A percentile compares a stretch with the other conserved stretches of the same genome.
phyloP scores from a whole-genome alignment of 495 filamentous ascomycete species.

The Darksidea phi region DNA sequence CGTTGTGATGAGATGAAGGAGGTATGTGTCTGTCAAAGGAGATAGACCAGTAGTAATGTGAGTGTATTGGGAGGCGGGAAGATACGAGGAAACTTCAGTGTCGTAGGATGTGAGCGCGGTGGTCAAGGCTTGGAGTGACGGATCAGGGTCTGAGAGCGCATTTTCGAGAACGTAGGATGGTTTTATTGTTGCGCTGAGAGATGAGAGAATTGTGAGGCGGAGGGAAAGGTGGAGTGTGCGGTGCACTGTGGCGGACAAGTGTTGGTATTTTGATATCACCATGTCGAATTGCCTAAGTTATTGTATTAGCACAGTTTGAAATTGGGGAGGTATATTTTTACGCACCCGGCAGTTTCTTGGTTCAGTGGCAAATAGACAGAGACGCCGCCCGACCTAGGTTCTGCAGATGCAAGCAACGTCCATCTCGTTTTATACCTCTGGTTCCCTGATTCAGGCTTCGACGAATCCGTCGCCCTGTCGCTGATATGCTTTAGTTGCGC shows the following conservation, averaged over 20 bases:
- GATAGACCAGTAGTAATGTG: slow-evolving; percentile 62
- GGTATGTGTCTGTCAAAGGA: slow-evolving; percentile 65
- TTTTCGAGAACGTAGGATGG: slow-evolving; percentile 66
- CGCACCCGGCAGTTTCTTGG: slow-evolving; percentile 71
- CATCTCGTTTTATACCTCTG: slow-evolving; percentile 62
- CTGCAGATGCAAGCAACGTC: slow-evolving; percentile 67
- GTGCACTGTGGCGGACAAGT: slow-evolving; percentile 72
- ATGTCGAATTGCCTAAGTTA: slow-evolving; percentile 71
- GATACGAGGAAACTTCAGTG: slow-evolving; percentile 68
- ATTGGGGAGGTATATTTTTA: slow-evolving; percentile 16
- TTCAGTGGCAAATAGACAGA: slow-evolving; percentile 88
- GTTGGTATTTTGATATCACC: slow-evolving; percentile 74
- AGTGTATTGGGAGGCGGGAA: slow-evolving; percentile 57
- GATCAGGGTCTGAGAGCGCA: slow-evolving; percentile 74
- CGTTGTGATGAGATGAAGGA: slow-evolving; percentile 59
- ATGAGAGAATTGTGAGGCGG: slow-evolving; percentile 73
- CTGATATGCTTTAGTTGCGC: slow-evolving; percentile 71
- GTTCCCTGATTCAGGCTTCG: slow-evolving; percentile 44
- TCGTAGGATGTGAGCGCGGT: slow-evolving; percentile 78
- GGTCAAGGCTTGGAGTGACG: slow-evolving; percentile 74
- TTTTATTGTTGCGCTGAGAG: slow-evolving; percentile 32
- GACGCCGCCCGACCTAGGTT: slow-evolving; percentile 55
- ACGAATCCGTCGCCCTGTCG: slow-evolving; percentile 46
- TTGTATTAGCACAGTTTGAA: background rate
- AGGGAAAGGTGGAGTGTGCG: slow-evolving; percentile 85